A percentile compares a stretch with the other conserved stretches of the same genome.
These are phyloP conservation scores for Syncephalis plumigaleata DNA, from an alignment of 371 early-diverging fungal species.

Conservation along the genomic window DNA sequence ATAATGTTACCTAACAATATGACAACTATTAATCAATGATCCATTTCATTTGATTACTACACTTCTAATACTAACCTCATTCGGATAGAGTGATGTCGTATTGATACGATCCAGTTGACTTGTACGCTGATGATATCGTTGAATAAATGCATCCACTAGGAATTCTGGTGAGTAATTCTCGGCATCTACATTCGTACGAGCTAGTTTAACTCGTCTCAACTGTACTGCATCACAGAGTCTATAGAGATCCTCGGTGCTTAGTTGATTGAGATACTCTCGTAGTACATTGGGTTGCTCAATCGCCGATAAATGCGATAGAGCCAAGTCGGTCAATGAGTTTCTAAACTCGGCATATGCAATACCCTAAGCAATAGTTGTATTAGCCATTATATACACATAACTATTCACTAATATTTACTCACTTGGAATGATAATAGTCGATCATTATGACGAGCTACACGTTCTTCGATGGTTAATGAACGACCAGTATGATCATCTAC, in stretches of 20 bases:
- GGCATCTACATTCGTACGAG: conserved; percentile 4
- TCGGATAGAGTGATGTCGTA: conserved; percentile 59
- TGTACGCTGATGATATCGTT: conserved; percentile 33
- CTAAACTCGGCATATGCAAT: conserved; percentile 44
- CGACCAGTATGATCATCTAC: conserved; percentile 70
- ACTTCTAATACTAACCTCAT: conserved; percentile 27
- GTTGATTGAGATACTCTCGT: conserved; percentile 28
- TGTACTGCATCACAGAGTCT: conserved; percentile 32
- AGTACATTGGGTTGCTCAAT: conserved; percentile 35
- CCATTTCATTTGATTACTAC: background rate
- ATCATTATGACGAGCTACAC: conserved; percentile 35
- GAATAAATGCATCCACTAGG: conserved; percentile 29
- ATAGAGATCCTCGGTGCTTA: conserved; percentile 22
- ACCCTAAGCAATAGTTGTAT: conserved; percentile 15
- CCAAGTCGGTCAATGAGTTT: conserved; percentile 45
- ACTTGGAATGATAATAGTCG: conserved; percentile 49
- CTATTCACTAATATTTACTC: background rate
- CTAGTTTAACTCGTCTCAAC: conserved; percentile 27
- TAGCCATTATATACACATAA: background rate
- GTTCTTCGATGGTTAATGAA: conserved; percentile 44
- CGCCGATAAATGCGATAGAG: conserved; percentile 48
- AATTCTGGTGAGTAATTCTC: conserved; percentile 19
- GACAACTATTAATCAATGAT: background rate
- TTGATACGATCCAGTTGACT: conserved; percentile 56
- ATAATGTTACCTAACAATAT: conserved; percentile 19